These are phyloP conservation scores for Cladosporium halotolerans DNA, from an alignment of 2,329 filamentous ascomycete species.

Conservation along the genomic window DNA sequence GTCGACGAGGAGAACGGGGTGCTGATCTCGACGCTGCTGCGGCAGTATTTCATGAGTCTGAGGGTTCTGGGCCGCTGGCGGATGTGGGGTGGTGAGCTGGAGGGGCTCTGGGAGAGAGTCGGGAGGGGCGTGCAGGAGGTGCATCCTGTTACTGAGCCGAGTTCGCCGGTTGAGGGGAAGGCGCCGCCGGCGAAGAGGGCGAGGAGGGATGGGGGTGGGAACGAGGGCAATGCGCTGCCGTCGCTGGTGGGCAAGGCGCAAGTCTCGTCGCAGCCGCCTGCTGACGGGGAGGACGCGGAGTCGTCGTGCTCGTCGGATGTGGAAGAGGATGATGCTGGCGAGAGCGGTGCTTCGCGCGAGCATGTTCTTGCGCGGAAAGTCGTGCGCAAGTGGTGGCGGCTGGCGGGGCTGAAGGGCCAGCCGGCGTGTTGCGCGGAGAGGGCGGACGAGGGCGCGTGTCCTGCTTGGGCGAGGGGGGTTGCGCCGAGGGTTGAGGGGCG, in stretches of 20 bases:
- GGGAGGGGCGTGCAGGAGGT: conserved; percentile 4
- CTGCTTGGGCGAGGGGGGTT: conserved; percentile 75
- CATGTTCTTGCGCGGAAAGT: conserved; percentile 59
- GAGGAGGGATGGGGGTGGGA: neutral
- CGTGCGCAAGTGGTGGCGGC: conserved; percentile 65
- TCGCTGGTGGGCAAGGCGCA: conserved; percentile 19
- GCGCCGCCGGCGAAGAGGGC: neutral
- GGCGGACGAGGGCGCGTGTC: conserved; percentile 39
- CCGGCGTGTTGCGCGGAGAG: conserved; percentile 45
- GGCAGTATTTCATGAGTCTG: conserved; percentile 86
- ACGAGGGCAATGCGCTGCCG: neutral
- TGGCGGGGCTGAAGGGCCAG: conserved; percentile 55
- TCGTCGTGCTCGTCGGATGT: conserved; percentile 20
- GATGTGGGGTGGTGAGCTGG: conserved; percentile 57
- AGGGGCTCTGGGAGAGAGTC: conserved; percentile 53
- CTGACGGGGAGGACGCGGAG: neutral
- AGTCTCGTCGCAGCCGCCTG: neutral
- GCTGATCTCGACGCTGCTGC: conserved; percentile 75
- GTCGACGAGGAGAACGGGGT: conserved; percentile 83
- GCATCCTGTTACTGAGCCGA: too few relatives aligned
- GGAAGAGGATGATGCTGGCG: conserved; percentile 34
- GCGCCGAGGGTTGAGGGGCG: conserved; percentile 71
- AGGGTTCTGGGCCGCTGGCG: conserved; percentile 77
- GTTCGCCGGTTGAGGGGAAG: too few relatives aligned
- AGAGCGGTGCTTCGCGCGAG: conserved; percentile 39